These are phyloP conservation scores for Didymellaceae sp. DNA, from an alignment of 2,329 filamentous ascomycete genomes.

Conservation along the genomic window DNA sequence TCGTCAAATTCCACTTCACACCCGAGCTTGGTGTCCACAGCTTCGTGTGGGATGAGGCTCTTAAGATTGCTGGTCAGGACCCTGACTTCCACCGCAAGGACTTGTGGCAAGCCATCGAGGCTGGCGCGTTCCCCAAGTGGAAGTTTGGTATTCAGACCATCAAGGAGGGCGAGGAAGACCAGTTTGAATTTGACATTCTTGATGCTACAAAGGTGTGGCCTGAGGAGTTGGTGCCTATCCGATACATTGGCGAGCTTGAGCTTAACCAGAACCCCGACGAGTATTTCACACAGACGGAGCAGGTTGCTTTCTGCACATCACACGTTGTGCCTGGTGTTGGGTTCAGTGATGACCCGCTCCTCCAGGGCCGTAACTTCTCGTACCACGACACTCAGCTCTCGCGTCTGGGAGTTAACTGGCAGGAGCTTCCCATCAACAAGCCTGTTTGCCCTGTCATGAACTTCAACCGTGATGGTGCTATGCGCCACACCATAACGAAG, in stretches of 20 bases:
- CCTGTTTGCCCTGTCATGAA: conserved; percentile 78
- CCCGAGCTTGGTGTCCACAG: conserved; percentile 78
- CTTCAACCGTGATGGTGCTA: conserved; percentile 75
- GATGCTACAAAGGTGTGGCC: conserved; percentile 89
- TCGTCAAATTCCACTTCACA: conserved; percentile 80
- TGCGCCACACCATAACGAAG: conserved; percentile 75
- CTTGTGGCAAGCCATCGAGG: conserved; percentile 75
- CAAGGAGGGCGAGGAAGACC: conserved; percentile 72
- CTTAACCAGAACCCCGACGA: conserved; percentile 82
- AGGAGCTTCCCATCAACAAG: conserved; percentile 78
- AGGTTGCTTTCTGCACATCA: conserved; percentile 80
- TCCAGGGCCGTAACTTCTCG: conserved; percentile 74
- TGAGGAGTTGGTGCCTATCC: conserved; percentile 75
- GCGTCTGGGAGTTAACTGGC: conserved; percentile 75
- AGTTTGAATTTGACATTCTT: conserved; percentile 85
- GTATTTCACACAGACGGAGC: conserved; percentile 82
- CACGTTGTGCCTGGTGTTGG: conserved; percentile 82
- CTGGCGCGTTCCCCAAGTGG: conserved; percentile 75
- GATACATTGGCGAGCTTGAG: conserved; percentile 80
- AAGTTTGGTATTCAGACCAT: conserved; percentile 83
- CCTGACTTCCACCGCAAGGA: conserved; percentile 85
- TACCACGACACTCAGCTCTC: conserved; percentile 73
- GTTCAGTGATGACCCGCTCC: conserved; percentile 76
- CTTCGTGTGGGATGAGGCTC: conserved; percentile 78
- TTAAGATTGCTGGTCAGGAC: conserved; percentile 69